Conservation (phyloP, 2,329 filamentous ascomycete genomes). For the Trichoderma harzianum region DNA sequence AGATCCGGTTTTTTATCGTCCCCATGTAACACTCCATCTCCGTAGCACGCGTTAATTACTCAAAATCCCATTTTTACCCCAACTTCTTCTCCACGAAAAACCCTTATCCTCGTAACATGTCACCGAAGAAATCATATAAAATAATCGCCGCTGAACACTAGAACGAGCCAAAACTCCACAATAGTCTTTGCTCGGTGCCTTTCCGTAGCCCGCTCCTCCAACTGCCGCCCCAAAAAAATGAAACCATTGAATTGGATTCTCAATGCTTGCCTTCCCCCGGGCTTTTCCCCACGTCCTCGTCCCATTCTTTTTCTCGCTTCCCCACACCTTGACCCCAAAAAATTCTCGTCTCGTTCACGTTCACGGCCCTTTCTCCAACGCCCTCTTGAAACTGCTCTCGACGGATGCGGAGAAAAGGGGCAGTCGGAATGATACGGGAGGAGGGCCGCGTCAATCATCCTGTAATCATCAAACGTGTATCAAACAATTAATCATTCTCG, state of each 20-base stretch:
- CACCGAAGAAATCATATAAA: background rate
- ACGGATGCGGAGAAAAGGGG: background rate
- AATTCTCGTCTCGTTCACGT: background rate
- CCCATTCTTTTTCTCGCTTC: background rate
- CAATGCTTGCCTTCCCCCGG: no score
- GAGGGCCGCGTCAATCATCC: background rate
- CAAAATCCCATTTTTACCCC: background rate
- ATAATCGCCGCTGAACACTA: background rate
- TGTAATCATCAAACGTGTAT: background rate
- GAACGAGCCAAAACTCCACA: background rate
- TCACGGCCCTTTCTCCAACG: background rate
- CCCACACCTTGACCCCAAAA: background rate
- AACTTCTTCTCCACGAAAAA: background rate
- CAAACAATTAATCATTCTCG: background rate
- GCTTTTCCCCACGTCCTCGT: background rate
- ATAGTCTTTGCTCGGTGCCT: background rate
- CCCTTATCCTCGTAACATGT: background rate
- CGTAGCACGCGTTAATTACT: background rate
- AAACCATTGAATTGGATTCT: background rate
- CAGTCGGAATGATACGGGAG: background rate
- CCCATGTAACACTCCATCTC: background rate
- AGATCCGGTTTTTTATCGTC: constrained; percentile 5
- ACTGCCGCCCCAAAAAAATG: background rate
- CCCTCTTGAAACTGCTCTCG: background rate
- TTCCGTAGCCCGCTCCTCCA: background rate